These are phyloP conservation scores for Stevia rebaudiana DNA, from an alignment of 140 eudicot genomes.

Conservation along the genomic window DNA sequence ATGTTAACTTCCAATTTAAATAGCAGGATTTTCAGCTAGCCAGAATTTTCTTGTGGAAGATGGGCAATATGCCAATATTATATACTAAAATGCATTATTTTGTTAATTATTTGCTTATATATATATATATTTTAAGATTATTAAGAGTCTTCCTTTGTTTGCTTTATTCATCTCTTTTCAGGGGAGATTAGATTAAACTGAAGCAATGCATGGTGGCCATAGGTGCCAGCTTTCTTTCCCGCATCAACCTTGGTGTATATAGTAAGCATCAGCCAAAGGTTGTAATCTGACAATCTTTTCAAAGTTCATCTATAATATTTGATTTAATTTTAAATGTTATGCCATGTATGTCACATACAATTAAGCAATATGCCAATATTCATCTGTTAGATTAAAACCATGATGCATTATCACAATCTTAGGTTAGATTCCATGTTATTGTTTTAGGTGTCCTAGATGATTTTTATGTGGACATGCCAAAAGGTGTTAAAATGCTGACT, in stretches of 20 bases:
- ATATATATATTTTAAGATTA: not conserved
- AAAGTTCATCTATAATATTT: not conserved
- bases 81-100: not conserved
- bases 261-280: slow-evolving; percentile 91
- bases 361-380: slow-evolving; percentile 19
- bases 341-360: too few species aligned
- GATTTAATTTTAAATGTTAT: not conserved
- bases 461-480: slow-evolving; percentile 79
- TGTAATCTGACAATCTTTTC: not conserved
- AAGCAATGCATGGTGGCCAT: slow-evolving; percentile 75
- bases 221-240: slow-evolving; percentile 72
- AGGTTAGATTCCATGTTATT: slow-evolving; percentile 5
- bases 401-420: slow-evolving; percentile 15
- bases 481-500: slow-evolving; percentile 79
- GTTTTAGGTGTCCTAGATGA: slow-evolving; percentile 82
- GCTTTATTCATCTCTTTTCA: slow-evolving; percentile 27
- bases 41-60: slow-evolving; percentile 85
- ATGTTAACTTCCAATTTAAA: too few species aligned
- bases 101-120: not conserved
- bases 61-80: slow-evolving; percentile 62
- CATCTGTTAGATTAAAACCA: not conserved
- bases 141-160: slow-evolving; percentile 11
- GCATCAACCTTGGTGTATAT: slow-evolving; percentile 86
- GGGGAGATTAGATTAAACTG: slow-evolving; percentile 81
- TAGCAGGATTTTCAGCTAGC: slow-evolving; percentile 34